phyloP scores from a whole-genome alignment of 108 stramenopile genomes.

The Thalassiosira profunda region DNA sequence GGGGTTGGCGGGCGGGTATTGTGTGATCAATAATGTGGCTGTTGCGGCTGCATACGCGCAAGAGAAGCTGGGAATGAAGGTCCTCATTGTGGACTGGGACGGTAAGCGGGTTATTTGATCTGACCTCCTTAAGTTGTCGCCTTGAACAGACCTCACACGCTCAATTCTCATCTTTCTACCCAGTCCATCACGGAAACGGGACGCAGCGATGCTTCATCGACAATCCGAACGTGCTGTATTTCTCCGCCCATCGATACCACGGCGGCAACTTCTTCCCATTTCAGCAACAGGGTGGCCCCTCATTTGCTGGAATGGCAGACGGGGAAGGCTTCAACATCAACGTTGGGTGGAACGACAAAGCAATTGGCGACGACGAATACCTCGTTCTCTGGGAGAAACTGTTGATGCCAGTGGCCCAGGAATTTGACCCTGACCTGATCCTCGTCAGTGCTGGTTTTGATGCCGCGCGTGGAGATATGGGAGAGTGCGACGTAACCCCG shows the following conservation, averaged over 20 bases:
- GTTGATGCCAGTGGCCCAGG: conserved; percentile 66
- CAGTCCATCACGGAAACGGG: conserved; percentile 23
- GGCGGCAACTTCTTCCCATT: conserved; percentile 67
- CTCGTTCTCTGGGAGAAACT: conserved; percentile 55
- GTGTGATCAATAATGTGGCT: conserved; percentile 91
- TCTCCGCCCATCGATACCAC: conserved; percentile 78
- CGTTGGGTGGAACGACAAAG: conserved; percentile 75
- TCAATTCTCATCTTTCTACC: not conserved
- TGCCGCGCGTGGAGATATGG: conserved; percentile 91
- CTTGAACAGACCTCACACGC: too few relatives aligned
- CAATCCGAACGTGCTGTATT: conserved; percentile 69
- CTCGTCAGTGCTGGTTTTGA: conserved; percentile 91
- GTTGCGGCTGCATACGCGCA: conserved; percentile 73
- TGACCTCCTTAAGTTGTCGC: not conserved
- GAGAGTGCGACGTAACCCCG: conserved; percentile 67
- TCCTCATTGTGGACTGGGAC: conserved; percentile 67
- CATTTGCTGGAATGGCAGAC: conserved; percentile 41
- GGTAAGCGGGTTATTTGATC: conserved; percentile 50
- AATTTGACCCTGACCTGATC: conserved; percentile 76
- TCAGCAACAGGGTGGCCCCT: conserved; percentile 41
- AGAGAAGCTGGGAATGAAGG: conserved; percentile 39
- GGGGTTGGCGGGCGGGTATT: conserved; percentile 74
- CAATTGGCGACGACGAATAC: conserved; percentile 82
- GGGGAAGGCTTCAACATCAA: conserved; percentile 79
- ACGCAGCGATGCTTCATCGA: conserved; percentile 65